phyloP scores from a whole-genome alignment of 768 basidiomycete species.

The Lactifluus hygrophoroides region DNA sequence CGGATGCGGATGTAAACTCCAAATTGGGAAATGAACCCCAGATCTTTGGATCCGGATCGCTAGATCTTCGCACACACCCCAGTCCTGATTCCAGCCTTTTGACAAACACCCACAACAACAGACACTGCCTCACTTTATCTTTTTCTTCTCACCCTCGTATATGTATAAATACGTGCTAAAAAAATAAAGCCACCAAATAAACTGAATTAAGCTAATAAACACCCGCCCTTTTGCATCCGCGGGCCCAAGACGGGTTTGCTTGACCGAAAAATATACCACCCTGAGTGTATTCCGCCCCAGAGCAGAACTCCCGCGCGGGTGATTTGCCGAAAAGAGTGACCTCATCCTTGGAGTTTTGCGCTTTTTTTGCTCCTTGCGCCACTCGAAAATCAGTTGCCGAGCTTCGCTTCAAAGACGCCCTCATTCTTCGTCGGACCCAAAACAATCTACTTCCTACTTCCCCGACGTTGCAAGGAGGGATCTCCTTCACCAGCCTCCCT shows the following conservation, averaged over 20 bases:
- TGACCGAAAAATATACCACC: no score
- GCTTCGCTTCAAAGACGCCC: conserved; percentile 26
- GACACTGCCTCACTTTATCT: no score
- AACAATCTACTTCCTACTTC: not conserved
- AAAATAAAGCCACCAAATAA: no score
- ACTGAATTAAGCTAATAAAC: no score
- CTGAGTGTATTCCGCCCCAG: no score
- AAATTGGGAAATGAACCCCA: conserved; percentile 15
- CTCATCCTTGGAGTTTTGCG: not conserved
- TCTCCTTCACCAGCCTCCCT: conserved; percentile 40
- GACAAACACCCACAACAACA: no score
- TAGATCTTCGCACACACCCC: conserved; percentile 1
- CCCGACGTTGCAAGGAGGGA: no score
- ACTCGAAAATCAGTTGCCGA: not conserved
- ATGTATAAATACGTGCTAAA: no score
- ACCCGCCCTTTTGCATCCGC: no score
- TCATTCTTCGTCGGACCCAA: conserved; percentile 22
- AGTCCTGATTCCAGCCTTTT: not conserved
- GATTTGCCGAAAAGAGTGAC: not conserved
- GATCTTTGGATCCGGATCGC: conserved; percentile 14
- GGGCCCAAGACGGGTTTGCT: no score
- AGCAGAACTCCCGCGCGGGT: not conserved
- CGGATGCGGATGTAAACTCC: not conserved
- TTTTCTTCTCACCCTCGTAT: no score
- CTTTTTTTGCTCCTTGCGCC: not conserved